A percentile compares a stretch with the other conserved stretches of the same genome.
phyloP scores from a whole-genome alignment of 192 early-diverging fungal genomes.

The Chytriomyces hyalinus region DNA sequence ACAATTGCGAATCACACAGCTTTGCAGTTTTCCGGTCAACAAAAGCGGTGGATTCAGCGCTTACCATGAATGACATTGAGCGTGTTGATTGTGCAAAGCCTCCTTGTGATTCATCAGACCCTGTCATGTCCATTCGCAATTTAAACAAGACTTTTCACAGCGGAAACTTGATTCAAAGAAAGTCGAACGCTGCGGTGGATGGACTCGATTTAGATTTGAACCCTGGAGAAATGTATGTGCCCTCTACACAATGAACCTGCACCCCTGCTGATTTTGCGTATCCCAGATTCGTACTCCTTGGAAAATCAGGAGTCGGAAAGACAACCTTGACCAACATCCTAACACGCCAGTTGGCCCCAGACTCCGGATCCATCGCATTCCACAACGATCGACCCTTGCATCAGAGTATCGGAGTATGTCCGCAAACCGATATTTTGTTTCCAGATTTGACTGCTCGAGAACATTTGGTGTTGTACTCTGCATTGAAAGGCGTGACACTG shows the following conservation, averaged over 20 bases:
- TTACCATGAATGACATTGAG: too few species aligned
- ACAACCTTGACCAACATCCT: slow-evolving; percentile 73
- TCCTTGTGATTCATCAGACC: too few species aligned
- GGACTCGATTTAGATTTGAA: neutral
- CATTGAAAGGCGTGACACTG: slow-evolving; percentile 65
- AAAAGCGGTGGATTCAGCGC: too few species aligned
- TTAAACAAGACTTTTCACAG: neutral
- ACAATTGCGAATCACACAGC: too few species aligned
- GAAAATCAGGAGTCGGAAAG: slow-evolving; percentile 72
- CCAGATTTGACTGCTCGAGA: slow-evolving; percentile 68
- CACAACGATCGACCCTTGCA: neutral
- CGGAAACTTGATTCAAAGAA: neutral
- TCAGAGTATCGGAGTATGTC: slow-evolving; percentile 68
- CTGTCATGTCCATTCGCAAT: neutral
- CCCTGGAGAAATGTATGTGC: neutral
- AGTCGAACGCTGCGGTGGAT: neutral
- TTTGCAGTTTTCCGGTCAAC: too few species aligned
- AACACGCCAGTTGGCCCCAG: slow-evolving; percentile 61
- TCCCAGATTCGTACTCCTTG: slow-evolving; percentile 65
- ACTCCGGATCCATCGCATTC: slow-evolving; percentile 37
- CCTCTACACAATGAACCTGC: neutral
- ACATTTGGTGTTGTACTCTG: slow-evolving; percentile 67
- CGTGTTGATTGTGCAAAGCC: too few species aligned
- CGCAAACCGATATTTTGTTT: slow-evolving; percentile 74
- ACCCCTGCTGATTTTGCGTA: neutral